phyloP scores from a whole-genome alignment of 2,329 filamentous ascomycete species.

The Cladosporium sp. region DNA sequence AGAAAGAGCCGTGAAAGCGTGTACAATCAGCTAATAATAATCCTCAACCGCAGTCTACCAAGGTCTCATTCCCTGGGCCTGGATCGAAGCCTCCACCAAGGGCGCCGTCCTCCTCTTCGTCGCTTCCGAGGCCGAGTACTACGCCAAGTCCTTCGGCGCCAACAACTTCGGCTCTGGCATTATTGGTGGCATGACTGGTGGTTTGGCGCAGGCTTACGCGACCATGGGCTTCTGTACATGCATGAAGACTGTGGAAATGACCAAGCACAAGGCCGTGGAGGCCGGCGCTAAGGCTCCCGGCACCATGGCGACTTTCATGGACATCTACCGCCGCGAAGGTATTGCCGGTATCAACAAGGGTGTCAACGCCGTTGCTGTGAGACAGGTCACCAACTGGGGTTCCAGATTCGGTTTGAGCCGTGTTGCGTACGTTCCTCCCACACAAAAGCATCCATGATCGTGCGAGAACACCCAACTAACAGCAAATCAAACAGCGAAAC shows the following conservation, averaged over 20 bases:
- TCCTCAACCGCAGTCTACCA: slow-evolving; percentile 73
- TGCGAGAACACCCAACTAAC: background rate
- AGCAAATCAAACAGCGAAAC: slow-evolving; percentile 52
- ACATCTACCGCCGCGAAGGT: slow-evolving; percentile 92
- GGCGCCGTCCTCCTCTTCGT: slow-evolving; percentile 98
- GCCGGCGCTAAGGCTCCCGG: slow-evolving; percentile 78
- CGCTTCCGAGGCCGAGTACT: slow-evolving; percentile 95
- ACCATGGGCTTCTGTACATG: slow-evolving; percentile 99
- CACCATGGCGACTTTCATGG: slow-evolving; percentile 93
- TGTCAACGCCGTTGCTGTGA: slow-evolving; percentile 96
- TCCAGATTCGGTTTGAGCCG: slow-evolving; percentile 90
- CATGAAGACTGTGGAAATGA: slow-evolving; percentile 99
- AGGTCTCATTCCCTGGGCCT: slow-evolving; percentile 98
- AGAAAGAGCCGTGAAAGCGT: background rate
- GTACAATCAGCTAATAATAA: background rate
- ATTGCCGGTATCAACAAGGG: slow-evolving; percentile 96
- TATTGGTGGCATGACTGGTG: slow-evolving; percentile 83
- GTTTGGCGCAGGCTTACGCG: slow-evolving; percentile 95
- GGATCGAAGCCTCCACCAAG: slow-evolving; percentile 99
- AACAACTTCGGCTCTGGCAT: slow-evolving; percentile 87
- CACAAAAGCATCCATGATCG: no score
- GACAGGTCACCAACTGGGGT: slow-evolving; percentile 99
- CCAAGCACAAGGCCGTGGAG: slow-evolving; percentile 90
- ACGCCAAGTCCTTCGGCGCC: slow-evolving; percentile 73
- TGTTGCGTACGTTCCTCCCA: slow-evolving; percentile 52